Evolutionary conservation across 1,284 basidiomycete genomes (phyloP).

Genomic region (Microbotryum scabiosae): DNA sequence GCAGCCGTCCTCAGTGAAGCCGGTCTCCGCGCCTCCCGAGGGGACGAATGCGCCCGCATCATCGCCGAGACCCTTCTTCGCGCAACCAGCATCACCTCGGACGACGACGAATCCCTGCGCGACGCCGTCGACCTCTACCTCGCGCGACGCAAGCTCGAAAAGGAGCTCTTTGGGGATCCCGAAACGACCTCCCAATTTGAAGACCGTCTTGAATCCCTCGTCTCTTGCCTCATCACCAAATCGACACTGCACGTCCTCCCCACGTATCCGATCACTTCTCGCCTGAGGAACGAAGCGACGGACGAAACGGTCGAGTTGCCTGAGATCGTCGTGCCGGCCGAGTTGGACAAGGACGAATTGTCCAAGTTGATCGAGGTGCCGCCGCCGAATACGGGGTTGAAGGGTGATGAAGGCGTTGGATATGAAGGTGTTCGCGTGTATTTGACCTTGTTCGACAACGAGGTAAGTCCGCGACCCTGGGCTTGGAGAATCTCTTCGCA

Average conservation of each 20-base stretch:
- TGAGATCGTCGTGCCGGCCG: conserved; percentile 73
- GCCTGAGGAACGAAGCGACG: conserved; percentile 44
- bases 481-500: too few species aligned
- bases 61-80: conserved; percentile 33
- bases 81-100: neutral
- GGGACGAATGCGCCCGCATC: conserved; percentile 35
- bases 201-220: conserved; percentile 23
- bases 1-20: conserved; percentile 34
- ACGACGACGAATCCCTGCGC: conserved; percentile 17
- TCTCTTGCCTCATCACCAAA: conserved; percentile 11
- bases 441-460: conserved; percentile 65
- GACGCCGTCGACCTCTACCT: conserved; percentile 26
- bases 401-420: conserved; percentile 54
- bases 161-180: conserved; percentile 27
- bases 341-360: conserved; percentile 68
- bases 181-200: conserved; percentile 26
- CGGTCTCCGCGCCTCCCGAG: conserved; percentile 30
- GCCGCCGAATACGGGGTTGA: conserved; percentile 35
- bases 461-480: conserved; percentile 46
- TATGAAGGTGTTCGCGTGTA: conserved; percentile 55
- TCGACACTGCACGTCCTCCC: conserved; percentile 1
- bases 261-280: conserved; percentile 31
- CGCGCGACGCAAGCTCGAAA: conserved; percentile 18
- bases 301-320: conserved; percentile 58
- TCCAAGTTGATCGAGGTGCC: conserved; percentile 42